Base-by-base conservation (phyloP, 495 filamentous ascomycete species). In the Hypoxylon intermedium region DNA sequence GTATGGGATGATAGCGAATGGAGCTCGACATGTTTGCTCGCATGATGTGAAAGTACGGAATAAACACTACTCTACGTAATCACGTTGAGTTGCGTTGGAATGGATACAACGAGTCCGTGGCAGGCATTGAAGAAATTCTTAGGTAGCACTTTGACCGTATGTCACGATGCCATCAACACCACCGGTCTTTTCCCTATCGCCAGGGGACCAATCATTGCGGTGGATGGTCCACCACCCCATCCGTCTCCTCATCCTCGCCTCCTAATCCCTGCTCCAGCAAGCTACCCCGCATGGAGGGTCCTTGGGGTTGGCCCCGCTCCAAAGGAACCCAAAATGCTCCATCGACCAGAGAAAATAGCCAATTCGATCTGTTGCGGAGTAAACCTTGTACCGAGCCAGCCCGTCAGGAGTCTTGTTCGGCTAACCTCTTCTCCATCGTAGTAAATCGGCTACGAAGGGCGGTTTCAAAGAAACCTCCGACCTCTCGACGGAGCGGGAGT, bases 401-500 rank as follows among this genome's bases (percentile, higher is more conserved):
- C 15, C 13, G 6, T 16, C 2, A 13, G 34, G n/a, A 13, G 11
- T 18, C 36, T 9, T 2, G 36, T 16, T 38, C 36, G 36, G 9
- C 36, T n/a, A n/a, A n/a, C n/a, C n/a, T n/a, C n/a, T n/a, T n/a
- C n/a, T n/a, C n/a, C n/a, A n/a, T 34, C 31, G 31, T 19, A 24
- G 20, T 19, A 42, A 20, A n/a, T 23, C 40, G 19, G 40, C 5
- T 19, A 42, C 1, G 30, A 38, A 15, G 19, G 5, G 45, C 53
- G 48, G 48, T 28, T 23, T 23, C 49, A 60, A 26, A 60, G 13
- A 60, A 53, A 60, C 24, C 5, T 16, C 58, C 58, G 58, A 54
- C 3, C 54, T 49, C 4, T 49, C 4, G 4, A 48, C 24, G 13
- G 11, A 20, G 47, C 30, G 18, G 12, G 15, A 2, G 11, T 24